Base-by-base conservation (phyloP, 2,329 filamentous ascomycete genomes). In the Penicillium sp. region DNA sequence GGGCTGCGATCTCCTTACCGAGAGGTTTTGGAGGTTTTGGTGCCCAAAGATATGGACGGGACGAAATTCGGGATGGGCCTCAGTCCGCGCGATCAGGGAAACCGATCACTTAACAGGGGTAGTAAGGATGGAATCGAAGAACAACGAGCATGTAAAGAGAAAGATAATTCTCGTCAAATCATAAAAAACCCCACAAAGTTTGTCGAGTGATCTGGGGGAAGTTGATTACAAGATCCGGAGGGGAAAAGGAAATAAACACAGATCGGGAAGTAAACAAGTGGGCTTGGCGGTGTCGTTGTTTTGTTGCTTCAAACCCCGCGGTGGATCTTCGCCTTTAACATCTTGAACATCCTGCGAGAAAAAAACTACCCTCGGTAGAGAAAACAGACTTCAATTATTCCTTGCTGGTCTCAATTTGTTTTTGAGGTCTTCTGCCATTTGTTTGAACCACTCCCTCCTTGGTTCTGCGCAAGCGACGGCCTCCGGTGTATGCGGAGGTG, bases 231-330 rank as follows among this genome's bases (percentile, higher is more conserved):
- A 48, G 43, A 42, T 27, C 29, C 40, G 31, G 49, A 35, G 45
- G 37, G 49, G 57, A 46, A 40, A 41, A 47, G 52, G 58, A 53
- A 61, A 59, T 62, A 61, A 64, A 62, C 57, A 58, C 56, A 49
- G 55, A 33, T 43, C 55, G 60, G 60, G 58, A 64, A 65, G 62
- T 64, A 66, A 66, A 66, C 62, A 66, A 63, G 57, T 57, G 55
- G 58, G 54, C 57, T 64, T 64, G 62, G 63, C 60, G 57, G 53
- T 57, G 56, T 58, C 44, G 53, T 62, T 62, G 61, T 62, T 63
- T 64, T 64, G 61, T 58, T 63, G 56, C 55, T 51, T 42, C 29
- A 51, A 53, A 60, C 60, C 61, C 63, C 63, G 63, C 63, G 63
- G 63, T 64, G 60, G 61, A 66, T 49, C 46, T 49, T 49, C 31